Conservation (phyloP, 306 rosid genomes). For the Quercus mongolica region DNA sequence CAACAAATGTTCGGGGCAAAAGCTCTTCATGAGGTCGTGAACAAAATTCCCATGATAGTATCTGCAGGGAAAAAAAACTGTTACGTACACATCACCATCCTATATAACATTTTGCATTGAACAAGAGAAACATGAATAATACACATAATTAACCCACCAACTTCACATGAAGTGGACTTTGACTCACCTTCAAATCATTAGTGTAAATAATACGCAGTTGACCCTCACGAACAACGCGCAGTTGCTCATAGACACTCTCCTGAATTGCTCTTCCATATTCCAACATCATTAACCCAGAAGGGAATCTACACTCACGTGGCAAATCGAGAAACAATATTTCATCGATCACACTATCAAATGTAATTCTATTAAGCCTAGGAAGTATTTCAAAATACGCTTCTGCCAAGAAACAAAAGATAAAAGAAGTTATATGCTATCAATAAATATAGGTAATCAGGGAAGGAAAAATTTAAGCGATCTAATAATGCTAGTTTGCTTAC, state of each 20-base stretch:
- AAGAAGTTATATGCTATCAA: neutral
- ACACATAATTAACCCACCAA: constrained; percentile 1
- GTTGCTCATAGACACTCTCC: constrained; percentile 40
- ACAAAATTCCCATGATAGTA: constrained; percentile 50
- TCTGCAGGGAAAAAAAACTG: constrained; percentile 10
- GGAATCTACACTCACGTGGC: constrained; percentile 29
- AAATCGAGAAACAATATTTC: constrained; percentile 36
- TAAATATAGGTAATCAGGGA: neutral
- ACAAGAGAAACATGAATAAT: neutral
- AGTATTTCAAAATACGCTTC: constrained; percentile 38
- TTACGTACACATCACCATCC: neutral
- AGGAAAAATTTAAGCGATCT: neutral
- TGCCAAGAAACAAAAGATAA: constrained; percentile 21
- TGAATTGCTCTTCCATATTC: constrained; percentile 45
- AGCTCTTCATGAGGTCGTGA: constrained; percentile 38
- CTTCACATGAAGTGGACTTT: neutral
- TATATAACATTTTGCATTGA: neutral
- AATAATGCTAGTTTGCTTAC: constrained; percentile 18
- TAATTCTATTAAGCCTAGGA: constrained; percentile 39
- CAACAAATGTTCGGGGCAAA: constrained; percentile 30
- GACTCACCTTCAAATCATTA: constrained; percentile 33
- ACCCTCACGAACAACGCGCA: constrained; percentile 34
- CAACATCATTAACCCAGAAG: constrained; percentile 41
- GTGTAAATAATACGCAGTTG: constrained; percentile 36
- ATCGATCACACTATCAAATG: constrained; percentile 34